phyloP scores from a whole-genome alignment of 768 basidiomycete genomes.

The Podaxis carcinomalis region DNA sequence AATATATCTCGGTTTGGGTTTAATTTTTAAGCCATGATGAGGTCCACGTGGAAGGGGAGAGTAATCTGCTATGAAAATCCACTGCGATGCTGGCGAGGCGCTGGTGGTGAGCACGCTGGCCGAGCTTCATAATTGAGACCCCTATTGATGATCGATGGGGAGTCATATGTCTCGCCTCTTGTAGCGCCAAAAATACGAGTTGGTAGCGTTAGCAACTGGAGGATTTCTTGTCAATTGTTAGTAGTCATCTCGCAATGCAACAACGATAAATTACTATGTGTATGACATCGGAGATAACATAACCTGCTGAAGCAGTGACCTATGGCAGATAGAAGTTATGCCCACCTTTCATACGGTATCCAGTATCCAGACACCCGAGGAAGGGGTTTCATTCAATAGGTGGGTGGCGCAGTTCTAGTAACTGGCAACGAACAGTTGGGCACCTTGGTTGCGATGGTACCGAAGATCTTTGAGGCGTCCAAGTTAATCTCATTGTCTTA shows the following conservation, averaged over 20 bases:
- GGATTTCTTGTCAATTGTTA: background rate
- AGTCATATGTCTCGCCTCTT: background rate
- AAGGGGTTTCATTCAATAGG: background rate
- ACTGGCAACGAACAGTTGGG: background rate
- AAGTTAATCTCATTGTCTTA: background rate
- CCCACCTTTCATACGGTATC: background rate
- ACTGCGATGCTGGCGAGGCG: background rate
- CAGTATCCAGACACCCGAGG: background rate
- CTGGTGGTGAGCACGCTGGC: background rate
- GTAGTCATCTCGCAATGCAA: background rate
- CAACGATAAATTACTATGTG: no score
- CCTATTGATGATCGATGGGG: background rate
- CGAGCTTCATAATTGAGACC: background rate
- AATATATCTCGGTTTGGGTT: background rate
- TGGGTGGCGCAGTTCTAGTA: background rate
- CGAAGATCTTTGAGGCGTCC: background rate
- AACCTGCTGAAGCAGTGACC: background rate
- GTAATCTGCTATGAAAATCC: background rate
- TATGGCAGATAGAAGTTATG: background rate
- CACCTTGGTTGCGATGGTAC: background rate
- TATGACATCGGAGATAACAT: background rate
- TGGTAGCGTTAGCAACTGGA: background rate
- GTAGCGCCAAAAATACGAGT: background rate
- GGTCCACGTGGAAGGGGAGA: background rate
- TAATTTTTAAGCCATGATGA: background rate